These are phyloP conservation scores for Cladobotryum mycophilum DNA, from an alignment of 2,329 filamentous ascomycete genomes.

Conservation along the genomic window DNA sequence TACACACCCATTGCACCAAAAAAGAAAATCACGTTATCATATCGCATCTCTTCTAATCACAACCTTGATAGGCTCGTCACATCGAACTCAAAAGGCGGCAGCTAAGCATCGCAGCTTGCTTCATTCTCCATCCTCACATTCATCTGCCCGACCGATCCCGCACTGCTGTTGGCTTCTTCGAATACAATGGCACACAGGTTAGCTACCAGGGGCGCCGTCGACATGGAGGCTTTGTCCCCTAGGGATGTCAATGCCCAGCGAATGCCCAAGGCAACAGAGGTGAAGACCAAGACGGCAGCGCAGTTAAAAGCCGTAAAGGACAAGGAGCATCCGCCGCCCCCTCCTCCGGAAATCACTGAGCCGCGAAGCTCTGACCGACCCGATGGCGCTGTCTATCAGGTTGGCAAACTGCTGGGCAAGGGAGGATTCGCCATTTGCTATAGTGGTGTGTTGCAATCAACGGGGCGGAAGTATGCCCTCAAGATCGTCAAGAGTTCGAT, in stretches of 20 bases:
- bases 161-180: not conserved
- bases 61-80: slow-evolving; percentile 6
- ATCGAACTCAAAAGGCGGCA: slow-evolving; percentile 8
- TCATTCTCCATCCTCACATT: not conserved
- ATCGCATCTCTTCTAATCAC: slow-evolving; percentile 2
- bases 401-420: slow-evolving; percentile 69
- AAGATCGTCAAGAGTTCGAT: slow-evolving; percentile 82
- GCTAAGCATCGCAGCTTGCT: slow-evolving; percentile 14
- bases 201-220: slow-evolving; percentile 41
- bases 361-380: slow-evolving; percentile 62
- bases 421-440: slow-evolving; percentile 81
- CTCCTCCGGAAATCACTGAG: slow-evolving; percentile 54
- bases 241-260: slow-evolving; percentile 58
- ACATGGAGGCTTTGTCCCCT: slow-evolving; percentile 59
- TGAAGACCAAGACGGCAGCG: slow-evolving; percentile 46
- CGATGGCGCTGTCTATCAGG: slow-evolving; percentile 65
- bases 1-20: too few species aligned
- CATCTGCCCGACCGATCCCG: not conserved
- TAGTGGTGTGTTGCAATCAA: slow-evolving; percentile 59
- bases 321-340: slow-evolving; percentile 61
- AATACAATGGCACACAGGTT: slow-evolving; percentile 42
- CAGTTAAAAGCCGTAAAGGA: slow-evolving; percentile 53
- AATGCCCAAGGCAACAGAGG: slow-evolving; percentile 40
- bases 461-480: slow-evolving; percentile 63
- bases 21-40: not conserved